Evolutionary conservation across 306 rosid species (phyloP).

Genomic region (Lotus japonicus): DNA sequence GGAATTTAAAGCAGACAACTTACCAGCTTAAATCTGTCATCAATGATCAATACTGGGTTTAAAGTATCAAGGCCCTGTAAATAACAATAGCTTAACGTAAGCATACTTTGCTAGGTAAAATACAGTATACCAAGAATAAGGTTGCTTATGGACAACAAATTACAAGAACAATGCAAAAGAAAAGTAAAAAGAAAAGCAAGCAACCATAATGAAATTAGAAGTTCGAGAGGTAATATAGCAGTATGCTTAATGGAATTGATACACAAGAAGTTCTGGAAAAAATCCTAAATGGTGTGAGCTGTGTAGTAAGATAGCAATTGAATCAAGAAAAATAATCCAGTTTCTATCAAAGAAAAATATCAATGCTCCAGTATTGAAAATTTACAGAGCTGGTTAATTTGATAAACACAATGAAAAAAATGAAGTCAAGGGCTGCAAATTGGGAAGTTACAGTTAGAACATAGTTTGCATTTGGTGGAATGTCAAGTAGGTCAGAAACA

Average conservation of each 20-base stretch:
- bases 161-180: not conserved
- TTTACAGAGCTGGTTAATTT: not conserved
- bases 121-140: not conserved
- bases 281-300: not conserved
- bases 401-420: not conserved
- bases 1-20: too few species aligned
- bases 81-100: constrained; percentile 7
- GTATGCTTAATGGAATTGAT: not conserved
- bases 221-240: not conserved
- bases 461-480: constrained; percentile 69
- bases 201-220: not conserved
- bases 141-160: not conserved
- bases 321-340: not conserved
- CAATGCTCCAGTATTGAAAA: not conserved
- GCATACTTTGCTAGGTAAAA: not conserved
- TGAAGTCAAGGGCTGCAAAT: not conserved
- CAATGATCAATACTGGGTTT: constrained; percentile 65
- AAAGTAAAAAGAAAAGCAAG: not conserved
- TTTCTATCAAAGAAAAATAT: not conserved
- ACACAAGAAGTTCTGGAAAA: not conserved
- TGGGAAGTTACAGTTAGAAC: constrained; percentile 50
- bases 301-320: not conserved
- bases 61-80: constrained; percentile 71
- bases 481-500: constrained; percentile 40
- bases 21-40: constrained; percentile 64